These are phyloP conservation scores for Diaporthe humulicola DNA, from an alignment of 2,329 filamentous ascomycete genomes.

Conservation along the genomic window DNA sequence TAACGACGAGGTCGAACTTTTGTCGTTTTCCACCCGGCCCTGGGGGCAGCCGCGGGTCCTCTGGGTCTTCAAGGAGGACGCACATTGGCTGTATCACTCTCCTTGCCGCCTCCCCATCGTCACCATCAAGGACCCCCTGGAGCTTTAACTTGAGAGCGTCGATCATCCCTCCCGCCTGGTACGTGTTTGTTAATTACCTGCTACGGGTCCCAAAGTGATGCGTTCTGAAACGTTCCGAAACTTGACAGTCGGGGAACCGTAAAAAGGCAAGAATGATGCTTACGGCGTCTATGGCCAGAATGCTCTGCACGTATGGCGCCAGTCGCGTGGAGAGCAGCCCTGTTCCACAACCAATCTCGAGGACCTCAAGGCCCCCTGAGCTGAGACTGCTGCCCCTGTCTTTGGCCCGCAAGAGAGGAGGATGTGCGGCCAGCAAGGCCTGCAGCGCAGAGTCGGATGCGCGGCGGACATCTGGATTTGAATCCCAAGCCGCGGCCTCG, in stretches of 20 bases:
- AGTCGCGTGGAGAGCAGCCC: slow-evolving; percentile 65
- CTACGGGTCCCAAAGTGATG: no score
- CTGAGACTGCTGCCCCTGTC: neutral
- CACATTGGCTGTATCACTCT: slow-evolving; percentile 61
- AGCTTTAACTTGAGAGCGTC: slow-evolving; percentile 62
- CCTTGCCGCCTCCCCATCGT: neutral
- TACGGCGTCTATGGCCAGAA: slow-evolving; percentile 68
- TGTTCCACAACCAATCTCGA: slow-evolving; percentile 70
- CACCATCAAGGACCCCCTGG: slow-evolving; percentile 39
- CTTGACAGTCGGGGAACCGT: no score
- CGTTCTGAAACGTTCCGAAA: no score
- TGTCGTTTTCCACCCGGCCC: slow-evolving; percentile 43
- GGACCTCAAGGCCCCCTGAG: slow-evolving; percentile 56
- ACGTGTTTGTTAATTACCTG: no score
- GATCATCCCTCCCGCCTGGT: slow-evolving; percentile 69
- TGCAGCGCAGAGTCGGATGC: slow-evolving; percentile 58
- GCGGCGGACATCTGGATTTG: slow-evolving; percentile 62
- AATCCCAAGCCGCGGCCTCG: slow-evolving; percentile 68
- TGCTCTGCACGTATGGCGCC: slow-evolving; percentile 59
- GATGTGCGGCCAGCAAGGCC: slow-evolving; percentile 54
- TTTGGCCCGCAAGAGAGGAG: neutral
- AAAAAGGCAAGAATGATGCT: no score
- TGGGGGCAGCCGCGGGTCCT: slow-evolving; percentile 58
- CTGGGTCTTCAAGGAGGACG: slow-evolving; percentile 61
- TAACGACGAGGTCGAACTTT: slow-evolving; percentile 65